Evolutionary conservation across 495 filamentous ascomycete species (phyloP), one percentile per base, ranked within the genome.

Genomic region (Podospora australis): DNA sequence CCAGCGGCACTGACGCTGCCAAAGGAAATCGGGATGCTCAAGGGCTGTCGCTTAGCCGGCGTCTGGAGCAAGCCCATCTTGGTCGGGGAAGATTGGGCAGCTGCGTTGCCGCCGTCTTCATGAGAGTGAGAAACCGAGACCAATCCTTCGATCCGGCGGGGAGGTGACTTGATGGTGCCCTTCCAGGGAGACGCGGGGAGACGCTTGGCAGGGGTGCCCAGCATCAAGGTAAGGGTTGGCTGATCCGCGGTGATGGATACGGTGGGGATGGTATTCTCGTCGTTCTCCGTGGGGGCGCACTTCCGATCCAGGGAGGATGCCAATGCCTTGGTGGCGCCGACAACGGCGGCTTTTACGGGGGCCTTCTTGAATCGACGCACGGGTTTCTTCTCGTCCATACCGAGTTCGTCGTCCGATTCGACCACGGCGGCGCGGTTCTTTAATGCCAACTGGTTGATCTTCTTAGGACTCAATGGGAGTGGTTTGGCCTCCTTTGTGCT

Each of bases 361-460:
- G 66, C 70, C 61, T 71, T 74, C 64, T 65, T 66, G 48, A 77
- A 56, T 3, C 70, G 65, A 47, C 70, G 66, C 13, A 74, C 63
- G 5, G 69, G 69, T 1, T 68, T 65, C 43, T 77, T 75, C 53
- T 77, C 74, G 16, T 66, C 60, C 8, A 66, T 68, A n/a, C 69
- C 73, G 16, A 78, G 67, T 53, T 80, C 77, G 44, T 78, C 75
- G 28, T 79, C 75, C 4, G 74, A 76, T 14, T 64, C 62, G n/a
- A n/a, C n/a, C n/a, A n/a, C n/a, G 16, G 50, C 39, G 30, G 68
- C 65, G 16, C 70, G 63, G 39, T 58, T 65, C 35, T 68, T 22
- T n/a, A n/a, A n/a, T 6, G 63, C 41, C 42, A 78, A 58, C 63
- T 78, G 72, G 35, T 69, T 76, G 55, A 73, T 66, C 64, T 80